Conservation (phyloP, 768 basidiomycete species). For the Sarcomyxa edulis region DNA sequence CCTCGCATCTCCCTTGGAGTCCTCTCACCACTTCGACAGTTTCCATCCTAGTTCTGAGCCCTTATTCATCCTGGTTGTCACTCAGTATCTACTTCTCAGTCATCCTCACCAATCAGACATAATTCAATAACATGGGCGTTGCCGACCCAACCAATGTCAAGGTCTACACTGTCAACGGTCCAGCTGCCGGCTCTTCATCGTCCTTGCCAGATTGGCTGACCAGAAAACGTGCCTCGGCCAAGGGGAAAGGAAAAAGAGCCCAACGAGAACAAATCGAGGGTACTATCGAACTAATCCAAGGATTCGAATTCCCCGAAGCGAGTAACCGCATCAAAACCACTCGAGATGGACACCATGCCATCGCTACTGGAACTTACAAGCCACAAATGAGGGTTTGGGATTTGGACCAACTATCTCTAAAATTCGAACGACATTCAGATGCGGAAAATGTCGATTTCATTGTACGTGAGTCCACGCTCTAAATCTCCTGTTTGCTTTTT, state of each 20-base stretch:
- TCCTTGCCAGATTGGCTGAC: slow-evolving; percentile 95
- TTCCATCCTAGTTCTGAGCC: too few species aligned
- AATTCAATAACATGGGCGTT: too few species aligned
- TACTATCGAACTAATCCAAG: slow-evolving; percentile 86
- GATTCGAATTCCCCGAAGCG: slow-evolving; percentile 96
- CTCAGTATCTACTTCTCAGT: too few species aligned
- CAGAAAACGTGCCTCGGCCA: slow-evolving; percentile 54
- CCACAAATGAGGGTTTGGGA: slow-evolving; percentile 97
- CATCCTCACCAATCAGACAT: too few species aligned
- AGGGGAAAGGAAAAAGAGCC: slow-evolving; percentile 63
- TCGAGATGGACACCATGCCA: slow-evolving; percentile 84
- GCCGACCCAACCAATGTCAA: slow-evolving; percentile 37
- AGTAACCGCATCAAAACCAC: slow-evolving; percentile 90
- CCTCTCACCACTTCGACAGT: too few species aligned
- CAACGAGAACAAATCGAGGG: slow-evolving; percentile 74
- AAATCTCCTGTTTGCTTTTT: neutral
- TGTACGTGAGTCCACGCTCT: slow-evolving; percentile 60
- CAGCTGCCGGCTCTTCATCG: slow-evolving; percentile 79
- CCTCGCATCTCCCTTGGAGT: too few species aligned
- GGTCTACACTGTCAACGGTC: slow-evolving; percentile 96
- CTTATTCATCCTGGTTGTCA: too few species aligned
- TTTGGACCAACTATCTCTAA: slow-evolving; percentile 83
- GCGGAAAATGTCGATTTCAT: slow-evolving; percentile 97
- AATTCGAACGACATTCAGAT: slow-evolving; percentile 95
- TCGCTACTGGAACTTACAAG: slow-evolving; percentile 97